Evolutionary conservation across 495 filamentous ascomycete species (phyloP).

Genomic region (Penicillium ucsense): DNA sequence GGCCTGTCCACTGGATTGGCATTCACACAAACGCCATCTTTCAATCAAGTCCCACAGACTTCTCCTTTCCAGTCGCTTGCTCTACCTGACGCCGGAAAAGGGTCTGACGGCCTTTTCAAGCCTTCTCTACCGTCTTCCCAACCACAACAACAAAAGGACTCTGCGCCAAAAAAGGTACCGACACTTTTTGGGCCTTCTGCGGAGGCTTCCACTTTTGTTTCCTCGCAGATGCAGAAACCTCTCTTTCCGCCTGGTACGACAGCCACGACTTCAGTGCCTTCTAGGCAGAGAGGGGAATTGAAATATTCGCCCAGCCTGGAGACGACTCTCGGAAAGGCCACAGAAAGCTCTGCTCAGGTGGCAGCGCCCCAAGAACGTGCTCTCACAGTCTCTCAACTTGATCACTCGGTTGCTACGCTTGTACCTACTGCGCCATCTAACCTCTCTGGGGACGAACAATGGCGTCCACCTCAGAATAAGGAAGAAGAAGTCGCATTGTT

Average conservation of each 20-base stretch:
- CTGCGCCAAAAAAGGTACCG: neutral
- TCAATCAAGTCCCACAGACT: neutral
- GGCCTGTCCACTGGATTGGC: neutral
- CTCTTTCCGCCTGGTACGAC: neutral
- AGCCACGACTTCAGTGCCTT: neutral
- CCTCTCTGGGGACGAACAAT: neutral
- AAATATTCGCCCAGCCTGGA: too few relatives aligned
- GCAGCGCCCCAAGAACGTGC: neutral
- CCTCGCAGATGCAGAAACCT: neutral
- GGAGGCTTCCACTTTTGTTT: neutral
- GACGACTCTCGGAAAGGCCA: neutral
- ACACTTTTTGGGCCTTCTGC: neutral
- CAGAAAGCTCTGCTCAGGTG: neutral
- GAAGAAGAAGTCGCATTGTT: constrained; percentile 12
- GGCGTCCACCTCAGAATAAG: constrained; percentile 1
- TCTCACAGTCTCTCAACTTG: neutral
- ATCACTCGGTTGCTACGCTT: neutral
- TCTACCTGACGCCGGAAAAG: neutral
- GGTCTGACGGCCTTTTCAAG: neutral
- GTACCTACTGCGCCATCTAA: neutral
- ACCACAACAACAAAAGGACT: neutral
- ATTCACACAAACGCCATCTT: neutral
- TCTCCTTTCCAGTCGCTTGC: neutral
- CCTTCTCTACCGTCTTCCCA: neutral
- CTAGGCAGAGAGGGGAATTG: neutral